phyloP scores from a whole-genome alignment of 768 basidiomycete genomes.

The Pulveroboletus sp. region DNA sequence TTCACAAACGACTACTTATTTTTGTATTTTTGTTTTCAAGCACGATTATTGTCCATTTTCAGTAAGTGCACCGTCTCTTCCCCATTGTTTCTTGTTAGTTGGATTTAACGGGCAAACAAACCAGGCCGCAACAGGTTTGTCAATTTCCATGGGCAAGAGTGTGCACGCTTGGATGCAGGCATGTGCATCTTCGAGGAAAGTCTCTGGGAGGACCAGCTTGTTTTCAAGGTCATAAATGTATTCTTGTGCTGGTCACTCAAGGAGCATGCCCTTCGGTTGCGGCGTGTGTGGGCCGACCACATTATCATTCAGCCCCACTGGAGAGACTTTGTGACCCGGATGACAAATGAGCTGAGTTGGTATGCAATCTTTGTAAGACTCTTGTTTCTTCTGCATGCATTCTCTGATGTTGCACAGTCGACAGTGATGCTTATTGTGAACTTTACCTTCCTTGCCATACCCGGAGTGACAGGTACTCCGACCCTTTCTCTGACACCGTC shows the following conservation, averaged over 20 bases:
- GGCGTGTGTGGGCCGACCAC: constrained; percentile 43
- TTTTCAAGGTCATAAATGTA: constrained; percentile 1
- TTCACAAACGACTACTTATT: too few relatives aligned
- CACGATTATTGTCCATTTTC: not conserved
- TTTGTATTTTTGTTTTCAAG: not conserved
- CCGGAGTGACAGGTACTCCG: constrained; percentile 29
- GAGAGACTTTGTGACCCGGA: constrained; percentile 37
- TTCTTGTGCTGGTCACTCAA: constrained; percentile 45
- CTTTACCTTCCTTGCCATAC: constrained; percentile 50
- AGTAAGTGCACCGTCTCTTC: not conserved
- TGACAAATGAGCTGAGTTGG: constrained; percentile 45
- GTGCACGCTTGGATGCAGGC: constrained; percentile 31
- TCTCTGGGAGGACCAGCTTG: not conserved
- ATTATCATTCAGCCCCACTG: constrained; percentile 37
- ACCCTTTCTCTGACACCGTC: not conserved
- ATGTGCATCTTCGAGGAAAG: constrained; percentile 20
- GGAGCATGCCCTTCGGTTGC: constrained; percentile 38
- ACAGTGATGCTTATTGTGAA: constrained; percentile 52
- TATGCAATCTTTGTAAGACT: constrained; percentile 44
- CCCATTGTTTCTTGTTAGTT: not conserved
- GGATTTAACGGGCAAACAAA: not conserved
- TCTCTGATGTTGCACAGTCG: constrained; percentile 29
- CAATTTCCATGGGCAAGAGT: constrained; percentile 36
- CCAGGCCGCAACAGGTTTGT: constrained; percentile 25
- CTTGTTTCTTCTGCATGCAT: not conserved